Evolutionary conservation across 1,139 yeast genomes (phyloP), one percentile per base, ranked within the genome.

Genomic region (Nakaseomyces kungkrabaensis): DNA sequence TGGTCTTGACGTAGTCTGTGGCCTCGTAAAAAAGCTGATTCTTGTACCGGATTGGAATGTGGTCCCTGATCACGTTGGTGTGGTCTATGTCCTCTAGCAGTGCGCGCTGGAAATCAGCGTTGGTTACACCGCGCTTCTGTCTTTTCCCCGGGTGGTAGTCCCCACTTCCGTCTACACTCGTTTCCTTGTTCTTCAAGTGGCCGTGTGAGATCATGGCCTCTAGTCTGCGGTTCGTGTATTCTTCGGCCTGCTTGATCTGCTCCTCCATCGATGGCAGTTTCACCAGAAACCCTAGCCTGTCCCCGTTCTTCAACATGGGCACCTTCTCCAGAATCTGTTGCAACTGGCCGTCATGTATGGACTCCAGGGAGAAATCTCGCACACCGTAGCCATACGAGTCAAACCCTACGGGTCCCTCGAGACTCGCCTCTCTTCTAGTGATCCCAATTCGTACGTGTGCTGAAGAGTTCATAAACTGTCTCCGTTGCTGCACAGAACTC

Each of bases 341-440:
- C 25, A 62, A 44, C 45, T 56, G 60, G 7, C 69, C 68, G 45
- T 61, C 62, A 54, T 92, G 95, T 44, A 92, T 75, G 40, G 78
- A 78, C 55, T 86, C 85, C 1, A 97, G 95, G n/a, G 75, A 75
- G 36, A 77, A 75, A 67, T 90, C 97, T 52, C 97, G 72, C 9
- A 92, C 62, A 0, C 96, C 97, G 65, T 94, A 92, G 0, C 97
- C 92, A 68, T 89, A 92, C 0, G 90, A 94, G 66, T 92, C 97
- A 61, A 79, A 87, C 4, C 99, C 99, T 8, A 90, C 92, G 0
- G 99, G 98, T 0, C 96, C 96, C 57, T 92, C 97, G 47, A 90
- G 68, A 49, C 89, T 79, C 1, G 96, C 95, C 62, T 92, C 98
- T 56, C 87, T 74, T 50, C 97, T 71, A 0, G 84, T 84, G 44